These are phyloP conservation scores for Microstroma glucosiphilum DNA, from an alignment of 1,284 basidiomycete species.

Conservation along the genomic window DNA sequence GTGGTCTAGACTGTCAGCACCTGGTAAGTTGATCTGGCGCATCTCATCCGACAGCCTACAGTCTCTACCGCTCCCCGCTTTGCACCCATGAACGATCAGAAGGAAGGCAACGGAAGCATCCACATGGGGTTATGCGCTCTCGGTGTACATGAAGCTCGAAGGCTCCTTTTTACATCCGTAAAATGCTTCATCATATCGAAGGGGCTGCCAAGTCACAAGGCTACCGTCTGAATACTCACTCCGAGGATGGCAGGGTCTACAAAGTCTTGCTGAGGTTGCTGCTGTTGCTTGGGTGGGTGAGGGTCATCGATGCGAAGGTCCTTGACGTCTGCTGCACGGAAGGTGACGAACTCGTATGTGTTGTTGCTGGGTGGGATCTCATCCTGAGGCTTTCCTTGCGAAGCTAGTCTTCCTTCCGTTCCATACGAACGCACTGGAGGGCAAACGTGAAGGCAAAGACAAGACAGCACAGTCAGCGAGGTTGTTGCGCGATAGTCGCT, in stretches of 20 bases:
- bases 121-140: constrained; percentile 66
- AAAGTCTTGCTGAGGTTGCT: constrained; percentile 23
- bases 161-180: constrained; percentile 62
- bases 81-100: constrained; percentile 54
- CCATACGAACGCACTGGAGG: constrained; percentile 74
- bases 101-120: constrained; percentile 70
- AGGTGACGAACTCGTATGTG: constrained; percentile 57
- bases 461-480: background rate
- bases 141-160: constrained; percentile 56
- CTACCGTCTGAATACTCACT: constrained; percentile 24
- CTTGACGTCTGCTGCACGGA: constrained; percentile 52
- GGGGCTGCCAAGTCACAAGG: background rate
- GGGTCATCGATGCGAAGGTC: constrained; percentile 52
- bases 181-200: constrained; percentile 52
- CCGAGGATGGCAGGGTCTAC: constrained; percentile 43
- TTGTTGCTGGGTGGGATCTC: constrained; percentile 51
- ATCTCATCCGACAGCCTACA: no score
- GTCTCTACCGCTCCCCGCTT: no score
- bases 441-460: background rate
- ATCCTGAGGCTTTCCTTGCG: constrained; percentile 53
- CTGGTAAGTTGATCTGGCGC: no score
- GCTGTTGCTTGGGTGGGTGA: constrained; percentile 27
- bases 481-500: background rate
- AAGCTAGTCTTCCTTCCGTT: constrained; percentile 66
- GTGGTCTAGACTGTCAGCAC: no score